Conservation (phyloP, 2,329 filamentous ascomycete genomes). For the Parastagonospora nodorum region DNA sequence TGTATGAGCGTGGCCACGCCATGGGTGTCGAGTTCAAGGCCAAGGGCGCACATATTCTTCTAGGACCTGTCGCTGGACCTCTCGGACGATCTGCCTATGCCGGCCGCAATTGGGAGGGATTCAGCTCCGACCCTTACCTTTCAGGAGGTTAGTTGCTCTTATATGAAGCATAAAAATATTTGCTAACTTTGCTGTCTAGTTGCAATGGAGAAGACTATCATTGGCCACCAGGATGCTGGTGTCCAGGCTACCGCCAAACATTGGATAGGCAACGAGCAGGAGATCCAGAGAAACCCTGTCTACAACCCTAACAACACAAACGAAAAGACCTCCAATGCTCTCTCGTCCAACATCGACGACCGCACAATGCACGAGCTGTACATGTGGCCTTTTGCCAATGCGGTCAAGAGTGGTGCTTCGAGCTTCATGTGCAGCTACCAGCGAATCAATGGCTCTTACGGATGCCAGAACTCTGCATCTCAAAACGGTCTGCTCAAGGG, state of each 20-base stretch:
- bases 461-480: constrained; percentile 46
- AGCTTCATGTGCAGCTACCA: constrained; percentile 65
- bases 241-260: constrained; percentile 57
- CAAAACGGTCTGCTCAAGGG: constrained; percentile 58
- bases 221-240: constrained; percentile 48
- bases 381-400: constrained; percentile 69
- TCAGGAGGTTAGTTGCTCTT: constrained; percentile 30
- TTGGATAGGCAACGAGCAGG: constrained; percentile 66
- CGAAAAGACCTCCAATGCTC: constrained; percentile 53
- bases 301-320: constrained; percentile 64
- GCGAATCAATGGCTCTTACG: constrained; percentile 42
- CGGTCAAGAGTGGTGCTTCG: constrained; percentile 61
- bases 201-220: constrained; percentile 47
- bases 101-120: constrained; percentile 55
- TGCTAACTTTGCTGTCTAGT: constrained; percentile 13
- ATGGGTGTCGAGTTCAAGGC: constrained; percentile 44
- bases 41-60: constrained; percentile 48
- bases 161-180: no score
- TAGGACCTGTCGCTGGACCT: constrained; percentile 58
- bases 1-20: constrained; percentile 44
- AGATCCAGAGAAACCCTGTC: constrained; percentile 49
- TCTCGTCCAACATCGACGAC: constrained; percentile 68
- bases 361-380: constrained; percentile 70
- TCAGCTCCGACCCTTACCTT: constrained; percentile 51
- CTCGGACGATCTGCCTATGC: constrained; percentile 49